A percentile compares a stretch with the other conserved stretches of the same genome.
These are phyloP conservation scores for Kodamaea plutei DNA, from an alignment of 1,139 yeast genomes.

Conservation along the genomic window DNA sequence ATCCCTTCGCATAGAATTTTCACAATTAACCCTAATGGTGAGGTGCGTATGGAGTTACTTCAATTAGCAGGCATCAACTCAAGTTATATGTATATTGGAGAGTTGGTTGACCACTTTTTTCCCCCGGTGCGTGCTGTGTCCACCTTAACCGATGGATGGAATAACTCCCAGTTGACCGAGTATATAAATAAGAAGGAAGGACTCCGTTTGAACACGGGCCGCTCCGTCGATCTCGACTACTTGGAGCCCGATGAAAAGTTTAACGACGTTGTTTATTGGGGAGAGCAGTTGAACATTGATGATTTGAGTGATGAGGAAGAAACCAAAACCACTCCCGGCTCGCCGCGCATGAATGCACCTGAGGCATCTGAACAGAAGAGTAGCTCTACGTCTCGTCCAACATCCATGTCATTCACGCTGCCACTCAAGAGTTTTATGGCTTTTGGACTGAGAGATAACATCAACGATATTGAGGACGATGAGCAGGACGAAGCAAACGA, in stretches of 20 bases:
- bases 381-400: slow-evolving; percentile 17
- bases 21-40: slow-evolving; percentile 95
- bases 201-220: slow-evolving; percentile 5
- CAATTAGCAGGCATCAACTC: slow-evolving; percentile 92
- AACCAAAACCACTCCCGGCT: slow-evolving; percentile 4
- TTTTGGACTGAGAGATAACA: slow-evolving; percentile 22
- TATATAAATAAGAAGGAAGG: slow-evolving; percentile 23
- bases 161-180: slow-evolving; percentile 34
- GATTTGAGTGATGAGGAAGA: slow-evolving; percentile 50
- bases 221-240: slow-evolving; percentile 12
- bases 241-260: slow-evolving; percentile 53
- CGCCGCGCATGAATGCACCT: slow-evolving; percentile 1
- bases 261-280: slow-evolving; percentile 90
- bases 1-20: slow-evolving; percentile 93
- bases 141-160: slow-evolving; percentile 36
- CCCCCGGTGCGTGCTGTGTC: slow-evolving; percentile 66
- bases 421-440: slow-evolving; percentile 44
- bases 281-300: slow-evolving; percentile 63
- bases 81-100: slow-evolving; percentile 85
- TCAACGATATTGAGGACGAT: slow-evolving; percentile 11
- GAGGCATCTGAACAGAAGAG: not conserved
- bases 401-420: slow-evolving; percentile 35
- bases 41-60: slow-evolving; percentile 93
- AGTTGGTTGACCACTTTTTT: slow-evolving; percentile 94
- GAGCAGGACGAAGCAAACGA: slow-evolving; percentile 10